A percentile compares a stretch with the other conserved stretches of the same genome.
Conservation (phyloP, 495 filamentous ascomycete genomes). For the Podospora comata region DNA sequence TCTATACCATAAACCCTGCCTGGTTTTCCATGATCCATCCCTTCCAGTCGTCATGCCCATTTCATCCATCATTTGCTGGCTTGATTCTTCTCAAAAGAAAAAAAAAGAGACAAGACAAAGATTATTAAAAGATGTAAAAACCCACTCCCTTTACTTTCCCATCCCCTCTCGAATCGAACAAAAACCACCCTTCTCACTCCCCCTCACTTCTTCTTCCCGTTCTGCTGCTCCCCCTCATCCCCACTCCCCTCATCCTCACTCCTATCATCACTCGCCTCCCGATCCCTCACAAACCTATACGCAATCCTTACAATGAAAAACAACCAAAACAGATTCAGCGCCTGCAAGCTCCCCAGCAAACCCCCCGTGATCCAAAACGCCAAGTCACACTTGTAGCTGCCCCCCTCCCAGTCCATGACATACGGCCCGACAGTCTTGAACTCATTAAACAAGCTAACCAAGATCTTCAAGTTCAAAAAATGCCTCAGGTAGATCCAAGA, state of each 20-base stretch:
- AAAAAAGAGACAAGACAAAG: neutral
- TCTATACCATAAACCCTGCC: neutral
- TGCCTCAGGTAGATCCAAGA: constrained; percentile 93
- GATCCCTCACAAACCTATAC: constrained; percentile 50
- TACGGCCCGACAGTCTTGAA: constrained; percentile 88
- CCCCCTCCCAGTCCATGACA: constrained; percentile 78
- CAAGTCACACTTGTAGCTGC: constrained; percentile 79
- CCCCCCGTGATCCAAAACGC: constrained; percentile 69
- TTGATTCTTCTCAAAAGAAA: neutral
- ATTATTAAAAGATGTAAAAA: neutral
- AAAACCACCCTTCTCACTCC: neutral
- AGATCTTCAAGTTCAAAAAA: constrained; percentile 82
- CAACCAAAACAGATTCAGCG: constrained; percentile 84
- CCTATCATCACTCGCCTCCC: constrained; percentile 51
- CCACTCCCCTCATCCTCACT: constrained; percentile 52
- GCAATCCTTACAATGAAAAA: constrained; percentile 77
- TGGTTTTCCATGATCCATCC: neutral
- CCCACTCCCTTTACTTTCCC: neutral
- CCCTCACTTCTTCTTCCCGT: neutral
- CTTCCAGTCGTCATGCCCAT: neutral
- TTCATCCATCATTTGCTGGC: neutral
- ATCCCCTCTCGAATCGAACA: neutral
- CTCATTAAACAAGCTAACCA: constrained; percentile 79
- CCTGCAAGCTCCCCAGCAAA: constrained; percentile 70
- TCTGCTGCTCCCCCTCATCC: constrained; percentile 25